Evolutionary conservation across 169 alveolate species (phyloP).

Genomic region (Cryptosporidium sp.): DNA sequence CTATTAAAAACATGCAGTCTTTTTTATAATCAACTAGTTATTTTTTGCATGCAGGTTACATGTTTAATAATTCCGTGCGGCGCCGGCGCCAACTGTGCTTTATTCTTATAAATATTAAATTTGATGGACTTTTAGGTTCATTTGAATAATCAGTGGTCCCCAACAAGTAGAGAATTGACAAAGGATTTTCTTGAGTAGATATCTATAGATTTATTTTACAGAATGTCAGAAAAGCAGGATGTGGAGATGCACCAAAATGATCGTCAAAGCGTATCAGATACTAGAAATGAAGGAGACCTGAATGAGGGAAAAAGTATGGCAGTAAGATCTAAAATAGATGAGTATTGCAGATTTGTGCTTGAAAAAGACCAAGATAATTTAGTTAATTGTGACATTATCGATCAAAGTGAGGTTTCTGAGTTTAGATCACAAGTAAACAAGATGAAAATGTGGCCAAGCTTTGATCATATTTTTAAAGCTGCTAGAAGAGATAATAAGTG

Average conservation of each 20-base stretch:
- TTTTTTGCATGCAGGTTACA: background rate
- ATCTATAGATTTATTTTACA: background rate
- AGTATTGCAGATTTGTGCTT: background rate
- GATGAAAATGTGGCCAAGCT: conserved; percentile 63
- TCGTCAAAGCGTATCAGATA: background rate
- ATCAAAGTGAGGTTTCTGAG: conserved; percentile 16
- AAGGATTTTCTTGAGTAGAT: background rate
- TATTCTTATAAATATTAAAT: background rate
- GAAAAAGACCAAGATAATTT: background rate
- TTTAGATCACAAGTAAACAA: conserved; percentile 31
- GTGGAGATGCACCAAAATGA: background rate
- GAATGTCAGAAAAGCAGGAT: background rate
- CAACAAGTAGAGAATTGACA: background rate
- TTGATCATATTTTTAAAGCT: conserved; percentile 63
- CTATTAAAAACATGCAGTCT: conserved; percentile 51
- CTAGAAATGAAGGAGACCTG: background rate
- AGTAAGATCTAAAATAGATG: background rate
- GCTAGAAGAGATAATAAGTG: conserved; percentile 69
- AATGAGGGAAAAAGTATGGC: background rate
- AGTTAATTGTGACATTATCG: background rate
- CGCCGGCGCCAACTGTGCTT: background rate
- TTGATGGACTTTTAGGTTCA: background rate
- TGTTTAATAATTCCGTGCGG: background rate
- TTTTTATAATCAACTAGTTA: background rate
- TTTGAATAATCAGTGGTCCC: background rate